Conservation (phyloP, 805 yeast genomes). For the Barnettozyma sucrosica region DNA sequence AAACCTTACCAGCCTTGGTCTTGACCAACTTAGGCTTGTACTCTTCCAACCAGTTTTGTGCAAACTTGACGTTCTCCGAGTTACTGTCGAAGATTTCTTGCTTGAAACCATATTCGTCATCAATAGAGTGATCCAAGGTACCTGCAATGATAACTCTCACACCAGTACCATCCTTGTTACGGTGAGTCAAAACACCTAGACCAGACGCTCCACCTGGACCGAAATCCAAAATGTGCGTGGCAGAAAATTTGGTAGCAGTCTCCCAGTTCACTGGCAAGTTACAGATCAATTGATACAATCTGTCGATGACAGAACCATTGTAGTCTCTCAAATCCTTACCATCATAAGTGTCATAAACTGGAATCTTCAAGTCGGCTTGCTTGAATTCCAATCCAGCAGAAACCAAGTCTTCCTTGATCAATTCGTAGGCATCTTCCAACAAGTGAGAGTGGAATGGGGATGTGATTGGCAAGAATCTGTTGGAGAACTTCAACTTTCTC, state of each 20-base stretch:
- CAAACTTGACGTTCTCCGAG: constrained; percentile 56
- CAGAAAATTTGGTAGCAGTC: constrained; percentile 67
- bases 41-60: constrained; percentile 87
- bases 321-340: constrained; percentile 70
- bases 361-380: constrained; percentile 57
- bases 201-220: constrained; percentile 99
- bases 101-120: constrained; percentile 91
- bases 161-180: constrained; percentile 98
- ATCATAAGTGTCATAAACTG: constrained; percentile 85
- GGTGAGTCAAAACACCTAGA: constrained; percentile 90
- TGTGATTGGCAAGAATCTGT: constrained; percentile 89
- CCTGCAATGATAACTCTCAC: constrained; percentile 92
- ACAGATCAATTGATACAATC: constrained; percentile 79
- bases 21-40: constrained; percentile 81
- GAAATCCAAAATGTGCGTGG: constrained; percentile 90
- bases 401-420: constrained; percentile 60
- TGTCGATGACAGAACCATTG: constrained; percentile 50
- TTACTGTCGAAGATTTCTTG: constrained; percentile 85
- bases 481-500: constrained; percentile 89
- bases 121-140: constrained; percentile 63
- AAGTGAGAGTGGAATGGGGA: constrained; percentile 96
- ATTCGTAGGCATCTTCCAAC: constrained; percentile 62
- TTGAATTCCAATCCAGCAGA: constrained; percentile 52
- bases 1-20: constrained; percentile 66
- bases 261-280: constrained; percentile 95